Base-by-base conservation (phyloP, 805 yeast species). In the Candida germanica region DNA sequence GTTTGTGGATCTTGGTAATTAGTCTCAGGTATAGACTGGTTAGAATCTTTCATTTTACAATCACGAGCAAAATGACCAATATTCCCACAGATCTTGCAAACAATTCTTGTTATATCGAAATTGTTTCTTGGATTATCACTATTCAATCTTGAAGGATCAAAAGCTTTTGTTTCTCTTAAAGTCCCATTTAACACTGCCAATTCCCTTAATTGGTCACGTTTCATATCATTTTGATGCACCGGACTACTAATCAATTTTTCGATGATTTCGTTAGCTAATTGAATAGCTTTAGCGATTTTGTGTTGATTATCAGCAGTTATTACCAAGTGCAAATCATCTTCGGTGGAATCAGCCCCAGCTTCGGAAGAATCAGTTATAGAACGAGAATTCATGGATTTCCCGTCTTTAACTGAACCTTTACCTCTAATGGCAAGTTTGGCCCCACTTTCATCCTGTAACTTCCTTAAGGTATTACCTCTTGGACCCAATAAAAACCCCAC, bases 121-220 rank as follows among this genome's bases (percentile, higher is more conserved):
- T 58, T 53, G n/a, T 56, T 58, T 18, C 49, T 38, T 59, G 69
- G 51, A 4, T 26, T 27, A 2, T 26, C 28, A 6, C 36, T 35
- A 13, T 37, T 35, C 29, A 35, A 37, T 13, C 31, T 37, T 17
- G 56, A 61, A 2, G 71, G 70, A 33, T 58, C 60, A 36, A 56
- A 39, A 78, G 95, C 71, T 46, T 83, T 91, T 1, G 73, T 67
- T 50, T 86, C 95, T 36, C 98, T 74, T 31, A 88, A 68, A 0
- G 98, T 93, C 59, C 99, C 99, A 62, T 93, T 94, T 38, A 93
- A 69, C 16, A 86, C 83, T 0, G 99, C 99, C 49, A 93, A 71
- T 53, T 91, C 96, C 45, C 96, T 74, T 41, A 93, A 70, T 59
- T 93, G 99, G 29, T 83, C 87, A 40, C 97, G 71, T 53, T 93